phyloP scores from a whole-genome alignment of 306 rosid genomes.

The Echinosophora koreensis region DNA sequence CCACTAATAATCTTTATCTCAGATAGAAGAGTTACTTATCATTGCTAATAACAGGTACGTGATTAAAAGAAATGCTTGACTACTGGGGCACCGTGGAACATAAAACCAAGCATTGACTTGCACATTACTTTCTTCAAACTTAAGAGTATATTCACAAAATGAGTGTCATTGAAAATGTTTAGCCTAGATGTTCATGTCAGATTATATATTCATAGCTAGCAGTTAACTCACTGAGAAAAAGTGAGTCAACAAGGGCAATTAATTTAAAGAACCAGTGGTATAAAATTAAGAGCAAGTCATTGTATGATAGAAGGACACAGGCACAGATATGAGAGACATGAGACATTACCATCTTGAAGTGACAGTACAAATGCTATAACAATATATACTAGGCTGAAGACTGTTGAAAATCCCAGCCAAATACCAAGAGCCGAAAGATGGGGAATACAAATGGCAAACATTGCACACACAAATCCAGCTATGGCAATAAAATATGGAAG shows the following conservation, averaged over 20 bases:
- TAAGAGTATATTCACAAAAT: not conserved
- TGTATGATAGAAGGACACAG: not conserved
- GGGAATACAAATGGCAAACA: slow-evolving; percentile 90
- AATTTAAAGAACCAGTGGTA: not conserved
- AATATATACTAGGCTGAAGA: slow-evolving; percentile 77
- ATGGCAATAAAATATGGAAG: slow-evolving; percentile 85
- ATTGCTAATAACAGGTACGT: not conserved
- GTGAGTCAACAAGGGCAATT: slow-evolving; percentile 3
- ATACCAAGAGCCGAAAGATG: slow-evolving; percentile 91
- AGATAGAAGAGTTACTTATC: not conserved
- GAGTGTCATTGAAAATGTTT: slow-evolving; percentile 1
- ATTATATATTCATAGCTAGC: not conserved
- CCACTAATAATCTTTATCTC: not conserved
- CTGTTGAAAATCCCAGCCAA: slow-evolving; percentile 92
- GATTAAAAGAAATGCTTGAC: not conserved
- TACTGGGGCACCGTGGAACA: not conserved
- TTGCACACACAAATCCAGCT: slow-evolving; percentile 80
- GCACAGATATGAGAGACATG: slow-evolving; percentile 20
- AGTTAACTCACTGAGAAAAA: not conserved
- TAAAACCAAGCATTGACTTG: slow-evolving; percentile 28
- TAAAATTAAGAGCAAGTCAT: not conserved
- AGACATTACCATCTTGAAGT: slow-evolving; percentile 74
- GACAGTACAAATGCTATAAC: slow-evolving; percentile 67
- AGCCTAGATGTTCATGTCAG: slow-evolving; percentile 1
- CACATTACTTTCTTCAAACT: slow-evolving; percentile 13